Evolutionary conservation across 2,329 filamentous ascomycete genomes (phyloP).

Genomic region (Pseudogymnoascus sp.): DNA sequence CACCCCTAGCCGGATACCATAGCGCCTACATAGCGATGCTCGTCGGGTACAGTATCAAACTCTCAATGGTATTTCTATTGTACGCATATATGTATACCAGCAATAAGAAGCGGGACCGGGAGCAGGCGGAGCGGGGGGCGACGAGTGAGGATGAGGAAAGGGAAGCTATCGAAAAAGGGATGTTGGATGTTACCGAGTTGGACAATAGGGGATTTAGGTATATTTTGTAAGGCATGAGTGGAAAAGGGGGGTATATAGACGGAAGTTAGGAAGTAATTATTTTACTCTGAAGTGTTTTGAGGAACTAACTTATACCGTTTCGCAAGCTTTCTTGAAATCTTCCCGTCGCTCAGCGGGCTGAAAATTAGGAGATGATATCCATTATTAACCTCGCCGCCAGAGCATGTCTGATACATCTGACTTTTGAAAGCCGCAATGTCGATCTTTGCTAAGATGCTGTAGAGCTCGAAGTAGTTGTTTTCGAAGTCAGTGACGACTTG

Average conservation of each 20-base stretch:
- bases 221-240: conserved; percentile 31
- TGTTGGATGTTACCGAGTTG: conserved; percentile 47
- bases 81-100: conserved; percentile 47
- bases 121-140: conserved; percentile 26
- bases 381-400: neutral
- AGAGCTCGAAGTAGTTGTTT: neutral
- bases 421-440: neutral
- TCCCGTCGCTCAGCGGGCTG: conserved; percentile 18
- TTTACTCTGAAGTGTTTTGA: neutral
- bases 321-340: neutral
- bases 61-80: conserved; percentile 39
- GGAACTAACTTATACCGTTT: neutral
- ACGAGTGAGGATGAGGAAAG: conserved; percentile 36
- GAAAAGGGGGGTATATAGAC: too few relatives aligned
- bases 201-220: conserved; percentile 48
- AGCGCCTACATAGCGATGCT: conserved; percentile 37
- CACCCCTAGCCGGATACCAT: conserved; percentile 27
- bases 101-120: conserved; percentile 45
- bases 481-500: neutral
- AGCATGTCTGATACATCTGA: neutral
- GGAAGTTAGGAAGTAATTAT: neutral
- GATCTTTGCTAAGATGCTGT: neutral
- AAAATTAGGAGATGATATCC: conserved; percentile 29
- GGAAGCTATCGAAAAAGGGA: conserved; percentile 44
- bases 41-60: conserved; percentile 45